phyloP scores from a whole-genome alignment of 495 filamentous ascomycete species.

The Penicillium paxilli region DNA sequence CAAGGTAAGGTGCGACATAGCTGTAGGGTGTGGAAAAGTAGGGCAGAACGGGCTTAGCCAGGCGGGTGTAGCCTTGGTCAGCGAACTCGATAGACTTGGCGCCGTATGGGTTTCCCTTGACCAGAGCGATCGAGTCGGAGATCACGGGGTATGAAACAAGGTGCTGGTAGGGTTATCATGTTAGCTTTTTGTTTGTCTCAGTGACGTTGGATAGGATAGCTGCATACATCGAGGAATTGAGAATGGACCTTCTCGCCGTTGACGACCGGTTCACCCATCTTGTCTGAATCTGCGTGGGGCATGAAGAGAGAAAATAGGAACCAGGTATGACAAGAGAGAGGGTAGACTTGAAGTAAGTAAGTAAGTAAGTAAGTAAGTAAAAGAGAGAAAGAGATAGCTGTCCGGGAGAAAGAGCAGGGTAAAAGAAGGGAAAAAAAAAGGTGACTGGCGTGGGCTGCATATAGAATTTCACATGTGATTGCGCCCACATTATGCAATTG shows the following conservation, averaged over 20 bases:
- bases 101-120: conserved; percentile 79
- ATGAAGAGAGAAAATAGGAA: conserved; percentile 26
- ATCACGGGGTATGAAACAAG: conserved; percentile 83
- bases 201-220: neutral
- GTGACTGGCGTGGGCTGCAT: conserved; percentile 16
- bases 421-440: conserved; percentile 9
- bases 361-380: neutral
- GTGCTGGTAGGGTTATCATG: conserved; percentile 54
- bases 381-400: conserved; percentile 2
- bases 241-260: conserved; percentile 70
- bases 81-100: conserved; percentile 74
- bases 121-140: conserved; percentile 71
- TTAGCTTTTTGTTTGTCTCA: too few relatives aligned
- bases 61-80: conserved; percentile 62
- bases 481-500: conserved; percentile 26
- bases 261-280: conserved; percentile 49
- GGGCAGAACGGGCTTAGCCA: conserved; percentile 73
- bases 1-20: conserved; percentile 79
- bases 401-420: conserved; percentile 3
- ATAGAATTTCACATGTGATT: conserved; percentile 32
- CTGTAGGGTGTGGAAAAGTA: conserved; percentile 75
- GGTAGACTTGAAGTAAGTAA: neutral
- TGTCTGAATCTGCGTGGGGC: conserved; percentile 46
- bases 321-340: neutral
- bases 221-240: conserved; percentile 66